These are phyloP conservation scores for Drosera capensis DNA, from an alignment of 148 eudicot genomes.

Conservation along the genomic window DNA sequence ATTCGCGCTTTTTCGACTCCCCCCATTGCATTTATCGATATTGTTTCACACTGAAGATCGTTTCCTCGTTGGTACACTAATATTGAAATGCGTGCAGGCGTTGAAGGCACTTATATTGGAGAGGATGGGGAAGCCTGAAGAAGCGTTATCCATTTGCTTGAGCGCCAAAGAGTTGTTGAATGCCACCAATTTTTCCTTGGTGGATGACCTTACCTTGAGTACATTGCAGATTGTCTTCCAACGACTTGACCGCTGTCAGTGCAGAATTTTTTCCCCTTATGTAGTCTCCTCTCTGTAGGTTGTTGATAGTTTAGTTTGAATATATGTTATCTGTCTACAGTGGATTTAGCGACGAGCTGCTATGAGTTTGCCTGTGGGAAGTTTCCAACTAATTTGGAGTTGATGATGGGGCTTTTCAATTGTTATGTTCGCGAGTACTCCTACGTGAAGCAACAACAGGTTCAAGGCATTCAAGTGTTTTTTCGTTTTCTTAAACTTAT, in stretches of 20 bases:
- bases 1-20: no score
- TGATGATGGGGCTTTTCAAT: conserved; percentile 94
- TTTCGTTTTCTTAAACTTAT: not conserved
- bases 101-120: conserved; percentile 73
- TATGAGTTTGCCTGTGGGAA: conserved; percentile 81
- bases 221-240: conserved; percentile 91
- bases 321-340: conserved; percentile 19
- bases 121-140: conserved; percentile 71
- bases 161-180: conserved; percentile 58
- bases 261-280: not conserved
- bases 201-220: conserved; percentile 75
- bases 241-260: conserved; percentile 75
- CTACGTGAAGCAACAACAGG: conserved; percentile 98
- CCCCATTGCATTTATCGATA: not conserved
- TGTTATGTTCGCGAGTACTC: conserved; percentile 92
- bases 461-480: conserved; percentile 13
- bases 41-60: not conserved
- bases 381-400: conserved; percentile 54
- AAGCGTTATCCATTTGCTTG: conserved; percentile 58
- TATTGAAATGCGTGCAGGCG: conserved; percentile 21
- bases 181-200: conserved; percentile 30
- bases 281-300: not conserved
- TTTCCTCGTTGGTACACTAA: not conserved
- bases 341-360: conserved; percentile 90
- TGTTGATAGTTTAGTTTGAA: not conserved